These are phyloP conservation scores for Fistulinella staudtii DNA, from an alignment of 1,284 basidiomycete species.

Conservation along the genomic window DNA sequence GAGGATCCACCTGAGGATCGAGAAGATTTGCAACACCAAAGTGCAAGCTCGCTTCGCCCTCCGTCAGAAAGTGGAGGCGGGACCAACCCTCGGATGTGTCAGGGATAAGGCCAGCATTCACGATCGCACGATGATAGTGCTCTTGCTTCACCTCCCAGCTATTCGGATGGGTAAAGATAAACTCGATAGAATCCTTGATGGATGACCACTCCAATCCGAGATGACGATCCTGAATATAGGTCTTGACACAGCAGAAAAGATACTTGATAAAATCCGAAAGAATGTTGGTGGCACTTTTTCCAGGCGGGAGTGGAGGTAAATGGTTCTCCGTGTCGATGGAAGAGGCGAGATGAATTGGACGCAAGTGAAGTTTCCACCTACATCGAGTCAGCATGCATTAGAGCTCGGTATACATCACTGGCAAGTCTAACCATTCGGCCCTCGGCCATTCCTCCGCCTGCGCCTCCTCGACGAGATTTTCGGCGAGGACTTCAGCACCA, in stretches of 20 bases:
- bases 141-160: constrained; percentile 37
- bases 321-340: constrained; percentile 9
- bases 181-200: constrained; percentile 27
- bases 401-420: neutral
- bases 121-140: constrained; percentile 31
- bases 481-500: neutral
- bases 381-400: neutral
- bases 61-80: constrained; percentile 19
- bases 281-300: constrained; percentile 41
- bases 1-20: neutral
- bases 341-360: constrained; percentile 30
- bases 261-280: constrained; percentile 49
- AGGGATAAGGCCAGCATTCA: constrained; percentile 29
- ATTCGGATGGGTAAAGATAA: constrained; percentile 38
- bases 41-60: constrained; percentile 24
- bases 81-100: constrained; percentile 8
- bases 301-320: constrained; percentile 41
- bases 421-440: neutral
- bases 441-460: neutral
- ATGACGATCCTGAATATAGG: constrained; percentile 44
- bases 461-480: neutral
- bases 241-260: constrained; percentile 39
- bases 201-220: constrained; percentile 26
- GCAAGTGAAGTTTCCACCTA: constrained; percentile 55
- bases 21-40: constrained; percentile 11